Percentiles rank a stretch among this genome's conserved stretches.
phyloP scores from a whole-genome alignment of 2,329 filamentous ascomycete species.

The Pseudophaeomoniella oleicola region DNA sequence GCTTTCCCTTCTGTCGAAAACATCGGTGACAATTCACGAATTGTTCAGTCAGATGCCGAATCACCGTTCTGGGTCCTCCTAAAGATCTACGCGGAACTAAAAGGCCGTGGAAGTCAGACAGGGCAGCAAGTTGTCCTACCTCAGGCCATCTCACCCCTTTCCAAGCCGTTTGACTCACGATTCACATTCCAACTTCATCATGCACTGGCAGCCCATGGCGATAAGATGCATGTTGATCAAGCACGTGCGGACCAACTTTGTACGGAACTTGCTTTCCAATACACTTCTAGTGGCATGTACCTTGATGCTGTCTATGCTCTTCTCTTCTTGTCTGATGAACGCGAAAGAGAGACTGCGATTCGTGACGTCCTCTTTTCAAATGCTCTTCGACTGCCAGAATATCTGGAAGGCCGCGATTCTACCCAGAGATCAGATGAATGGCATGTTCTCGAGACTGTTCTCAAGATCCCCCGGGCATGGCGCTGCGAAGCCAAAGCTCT shows the following conservation, averaged over 20 bases:
- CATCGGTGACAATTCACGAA: conserved; percentile 42
- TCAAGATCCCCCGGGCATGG: neutral
- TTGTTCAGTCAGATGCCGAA: conserved; percentile 39
- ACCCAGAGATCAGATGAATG: neutral
- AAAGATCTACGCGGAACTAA: conserved; percentile 53
- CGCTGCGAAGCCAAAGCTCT: neutral
- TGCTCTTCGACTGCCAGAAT: conserved; percentile 42
- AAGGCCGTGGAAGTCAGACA: conserved; percentile 20
- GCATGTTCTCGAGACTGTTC: neutral
- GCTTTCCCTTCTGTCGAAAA: conserved; percentile 42
- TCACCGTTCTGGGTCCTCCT: conserved; percentile 80
- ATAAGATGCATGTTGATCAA: conserved; percentile 36
- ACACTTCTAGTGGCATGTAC: conserved; percentile 46
- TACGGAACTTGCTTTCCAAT: conserved; percentile 42
- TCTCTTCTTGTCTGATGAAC: conserved; percentile 53
- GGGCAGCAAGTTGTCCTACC: conserved; percentile 34
- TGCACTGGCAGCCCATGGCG: conserved; percentile 38
- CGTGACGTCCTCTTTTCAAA: conserved; percentile 63
- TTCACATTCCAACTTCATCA: conserved; percentile 76
- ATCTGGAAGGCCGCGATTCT: neutral
- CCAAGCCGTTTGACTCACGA: conserved; percentile 59
- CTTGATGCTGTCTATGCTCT: conserved; percentile 62
- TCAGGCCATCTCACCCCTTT: conserved; percentile 59
- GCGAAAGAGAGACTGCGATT: conserved; percentile 50
- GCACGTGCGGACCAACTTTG: conserved; percentile 53